Evolutionary conservation across 2,329 filamentous ascomycete genomes (phyloP).

Genomic region (Periglandula ipomoeae): DNA sequence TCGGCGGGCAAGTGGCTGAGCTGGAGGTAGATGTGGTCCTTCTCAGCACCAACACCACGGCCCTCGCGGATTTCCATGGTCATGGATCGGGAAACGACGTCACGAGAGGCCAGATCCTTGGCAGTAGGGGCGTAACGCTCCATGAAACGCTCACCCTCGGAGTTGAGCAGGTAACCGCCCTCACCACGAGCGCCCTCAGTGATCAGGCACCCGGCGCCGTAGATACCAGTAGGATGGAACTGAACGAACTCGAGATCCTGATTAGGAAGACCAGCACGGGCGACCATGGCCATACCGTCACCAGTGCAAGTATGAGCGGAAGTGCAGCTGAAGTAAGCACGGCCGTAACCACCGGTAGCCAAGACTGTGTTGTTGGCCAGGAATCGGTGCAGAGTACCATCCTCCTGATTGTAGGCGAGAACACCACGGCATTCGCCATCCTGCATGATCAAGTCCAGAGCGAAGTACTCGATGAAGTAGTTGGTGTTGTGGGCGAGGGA

Average conservation of each 20-base stretch:
- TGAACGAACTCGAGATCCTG: conserved; percentile 99
- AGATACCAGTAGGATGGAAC: conserved; percentile 99
- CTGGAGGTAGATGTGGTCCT: conserved; percentile 98
- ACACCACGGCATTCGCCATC: conserved; percentile 95
- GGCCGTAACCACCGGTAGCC: conserved; percentile 94
- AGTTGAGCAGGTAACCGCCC: conserved; percentile 95
- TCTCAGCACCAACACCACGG: conserved; percentile 90
- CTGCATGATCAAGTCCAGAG: conserved; percentile 94
- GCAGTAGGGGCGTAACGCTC: conserved; percentile 95
- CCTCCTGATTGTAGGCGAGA: conserved; percentile 96
- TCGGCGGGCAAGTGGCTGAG: conserved; percentile 90
- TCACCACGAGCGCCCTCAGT: conserved; percentile 97
- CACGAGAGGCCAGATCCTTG: conserved; percentile 93
- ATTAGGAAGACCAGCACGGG: conserved; percentile 92
- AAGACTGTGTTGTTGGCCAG: conserved; percentile 93
- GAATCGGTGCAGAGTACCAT: conserved; percentile 96
- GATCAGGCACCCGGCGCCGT: conserved; percentile 94
- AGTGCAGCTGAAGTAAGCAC: conserved; percentile 97
- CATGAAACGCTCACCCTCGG: conserved; percentile 98
- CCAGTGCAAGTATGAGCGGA: conserved; percentile 97
- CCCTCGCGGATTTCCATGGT: conserved; percentile 97
- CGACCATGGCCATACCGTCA: conserved; percentile 99
- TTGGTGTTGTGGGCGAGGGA: conserved; percentile 96
- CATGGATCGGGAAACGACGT: conserved; percentile 96
- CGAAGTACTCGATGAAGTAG: conserved; percentile 99